Conservation (phyloP, 2,329 filamentous ascomycete species). For the Aspergillus unguis region DNA sequence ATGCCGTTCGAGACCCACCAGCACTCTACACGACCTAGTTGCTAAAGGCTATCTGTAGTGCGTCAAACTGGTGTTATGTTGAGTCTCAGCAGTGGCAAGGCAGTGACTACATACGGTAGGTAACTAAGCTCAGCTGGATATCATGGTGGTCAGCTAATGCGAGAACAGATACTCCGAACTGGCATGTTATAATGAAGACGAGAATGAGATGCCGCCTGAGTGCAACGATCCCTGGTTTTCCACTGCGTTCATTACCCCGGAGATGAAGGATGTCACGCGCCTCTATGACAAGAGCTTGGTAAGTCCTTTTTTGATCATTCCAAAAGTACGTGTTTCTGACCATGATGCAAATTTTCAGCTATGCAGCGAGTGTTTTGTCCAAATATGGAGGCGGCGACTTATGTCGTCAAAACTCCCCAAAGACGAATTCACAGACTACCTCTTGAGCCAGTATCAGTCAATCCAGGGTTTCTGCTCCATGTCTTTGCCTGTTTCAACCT, state of each 20-base stretch:
- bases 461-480: slow-evolving; percentile 2
- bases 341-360: background rate
- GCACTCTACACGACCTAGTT: no score
- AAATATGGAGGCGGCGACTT: slow-evolving; percentile 1
- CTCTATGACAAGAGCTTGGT: background rate
- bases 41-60: no score
- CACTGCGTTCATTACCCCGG: background rate
- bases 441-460: background rate
- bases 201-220: background rate
- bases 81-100: background rate
- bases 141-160: no score
- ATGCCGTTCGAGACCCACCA: no score
- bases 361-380: slow-evolving; percentile 5
- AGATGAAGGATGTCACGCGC: background rate
- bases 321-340: background rate
- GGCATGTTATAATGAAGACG: no score
- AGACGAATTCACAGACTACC: background rate
- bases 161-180: no score
- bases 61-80: background rate
- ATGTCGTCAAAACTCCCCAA: background rate
- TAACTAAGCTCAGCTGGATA: background rate
- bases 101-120: background rate
- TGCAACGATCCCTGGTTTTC: background rate
- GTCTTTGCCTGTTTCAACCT: background rate
- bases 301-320: no score